These are phyloP conservation scores for Gremmenia infestans DNA, from an alignment of 2,329 filamentous ascomycete genomes.

Conservation along the genomic window DNA sequence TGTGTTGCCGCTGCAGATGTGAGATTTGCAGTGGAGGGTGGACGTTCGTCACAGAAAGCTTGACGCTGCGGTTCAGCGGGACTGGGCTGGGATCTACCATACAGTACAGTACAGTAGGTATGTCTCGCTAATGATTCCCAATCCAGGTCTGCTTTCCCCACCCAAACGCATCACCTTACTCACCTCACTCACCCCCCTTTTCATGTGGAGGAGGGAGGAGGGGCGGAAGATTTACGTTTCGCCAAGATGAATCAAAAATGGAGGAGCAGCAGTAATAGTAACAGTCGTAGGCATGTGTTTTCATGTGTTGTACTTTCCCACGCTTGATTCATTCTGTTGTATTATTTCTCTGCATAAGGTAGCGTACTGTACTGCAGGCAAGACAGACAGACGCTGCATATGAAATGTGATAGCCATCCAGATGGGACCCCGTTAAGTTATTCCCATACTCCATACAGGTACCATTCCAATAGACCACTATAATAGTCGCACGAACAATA, in stretches of 20 bases:
- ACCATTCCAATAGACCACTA: too few relatives aligned
- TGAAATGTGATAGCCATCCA: slow-evolving; percentile 8
- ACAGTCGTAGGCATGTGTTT: not conserved
- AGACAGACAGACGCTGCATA: too few relatives aligned
- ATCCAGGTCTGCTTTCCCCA: not conserved
- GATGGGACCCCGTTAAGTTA: slow-evolving; percentile 3
- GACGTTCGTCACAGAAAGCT: not conserved
- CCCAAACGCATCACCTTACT: not conserved
- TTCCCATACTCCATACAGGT: too few relatives aligned
- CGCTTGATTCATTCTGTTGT: too few relatives aligned
- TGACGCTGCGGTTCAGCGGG: not conserved
- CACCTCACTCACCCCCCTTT: not conserved
- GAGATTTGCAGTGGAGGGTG: not conserved
- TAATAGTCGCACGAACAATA: slow-evolving; percentile 1
- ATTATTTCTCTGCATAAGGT: too few relatives aligned
- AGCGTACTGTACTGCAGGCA: too few relatives aligned
- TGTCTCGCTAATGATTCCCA: slow-evolving; percentile 4
- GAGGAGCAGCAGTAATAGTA: not conserved
- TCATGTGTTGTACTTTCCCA: not conserved
- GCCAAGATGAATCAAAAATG: not conserved
- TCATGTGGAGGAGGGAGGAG: not conserved
- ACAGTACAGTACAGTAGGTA: not conserved
- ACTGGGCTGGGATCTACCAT: not conserved
- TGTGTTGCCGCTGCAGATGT: slow-evolving; percentile 16
- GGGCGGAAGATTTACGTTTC: not conserved